Conservation (phyloP, 129 eudicot species). For the Pulicaria dysenterica region DNA sequence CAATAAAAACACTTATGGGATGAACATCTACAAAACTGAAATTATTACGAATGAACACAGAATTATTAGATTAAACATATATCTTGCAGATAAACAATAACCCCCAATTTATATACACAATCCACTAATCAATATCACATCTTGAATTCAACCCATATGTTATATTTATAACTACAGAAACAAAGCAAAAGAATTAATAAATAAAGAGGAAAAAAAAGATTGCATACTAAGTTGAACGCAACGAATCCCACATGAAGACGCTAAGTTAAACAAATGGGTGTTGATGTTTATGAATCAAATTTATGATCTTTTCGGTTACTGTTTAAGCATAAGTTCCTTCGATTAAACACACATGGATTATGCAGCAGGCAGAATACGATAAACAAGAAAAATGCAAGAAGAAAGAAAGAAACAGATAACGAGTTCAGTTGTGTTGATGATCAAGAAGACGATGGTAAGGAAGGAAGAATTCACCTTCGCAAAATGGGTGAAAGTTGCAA, state of each 20-base stretch:
- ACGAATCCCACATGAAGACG: conserved; percentile 18
- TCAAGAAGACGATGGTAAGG: conserved; percentile 22
- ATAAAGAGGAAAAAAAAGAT: conserved; percentile 2
- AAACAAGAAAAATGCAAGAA: conserved; percentile 27
- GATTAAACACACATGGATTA: background rate
- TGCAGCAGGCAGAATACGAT: background rate
- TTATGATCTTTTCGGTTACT: background rate
- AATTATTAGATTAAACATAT: conserved; percentile 4
- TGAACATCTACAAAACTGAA: conserved; percentile 22
- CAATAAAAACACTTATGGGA: conserved; percentile 11
- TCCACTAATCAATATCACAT: conserved; percentile 16
- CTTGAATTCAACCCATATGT: conserved; percentile 1
- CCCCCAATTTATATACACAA: conserved; percentile 18
- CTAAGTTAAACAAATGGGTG: conserved; percentile 29
- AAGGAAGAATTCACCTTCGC: conserved; percentile 26
- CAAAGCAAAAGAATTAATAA: background rate
- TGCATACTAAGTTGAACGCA: conserved; percentile 18
- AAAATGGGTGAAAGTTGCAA: conserved; percentile 17
- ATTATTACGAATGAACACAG: conserved; percentile 23
- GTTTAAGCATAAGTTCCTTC: background rate
- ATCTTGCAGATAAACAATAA: background rate
- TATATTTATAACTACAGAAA: conserved; percentile 15
- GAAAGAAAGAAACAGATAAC: background rate
- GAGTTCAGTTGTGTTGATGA: conserved; percentile 13
- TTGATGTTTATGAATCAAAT: conserved; percentile 22